Percentiles rank a stretch among this genome's conserved stretches.
Evolutionary conservation across 2,329 filamentous ascomycete species (phyloP).

Genomic region (Cladosporium sp.): DNA sequence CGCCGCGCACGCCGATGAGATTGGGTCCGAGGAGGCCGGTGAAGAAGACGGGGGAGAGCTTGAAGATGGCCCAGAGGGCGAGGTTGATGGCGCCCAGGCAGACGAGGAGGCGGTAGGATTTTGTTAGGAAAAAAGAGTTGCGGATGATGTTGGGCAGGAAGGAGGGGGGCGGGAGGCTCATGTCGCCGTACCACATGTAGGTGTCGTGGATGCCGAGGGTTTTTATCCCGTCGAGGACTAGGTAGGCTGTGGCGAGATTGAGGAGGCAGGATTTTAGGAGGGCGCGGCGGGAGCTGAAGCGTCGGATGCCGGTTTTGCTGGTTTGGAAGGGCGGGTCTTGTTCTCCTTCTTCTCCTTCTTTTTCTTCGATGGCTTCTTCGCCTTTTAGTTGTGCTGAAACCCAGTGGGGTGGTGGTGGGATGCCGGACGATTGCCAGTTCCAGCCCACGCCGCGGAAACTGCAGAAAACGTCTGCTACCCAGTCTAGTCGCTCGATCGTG

Average conservation of each 20-base stretch:
- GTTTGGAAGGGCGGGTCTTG: too few species aligned
- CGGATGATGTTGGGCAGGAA: constrained; percentile 41
- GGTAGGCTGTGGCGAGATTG: constrained; percentile 53
- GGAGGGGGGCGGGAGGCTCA: constrained; percentile 35
- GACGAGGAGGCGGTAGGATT: constrained; percentile 53
- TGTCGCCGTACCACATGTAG: constrained; percentile 49
- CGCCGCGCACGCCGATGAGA: constrained; percentile 55
- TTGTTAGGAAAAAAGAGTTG: constrained; percentile 45
- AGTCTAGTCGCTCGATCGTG: constrained; percentile 52
- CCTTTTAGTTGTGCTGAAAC: constrained; percentile 35
- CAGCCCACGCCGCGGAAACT: constrained; percentile 58
- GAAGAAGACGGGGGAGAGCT: constrained; percentile 57
- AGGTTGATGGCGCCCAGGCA: constrained; percentile 53
- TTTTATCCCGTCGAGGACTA: constrained; percentile 66
- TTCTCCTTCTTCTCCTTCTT: constrained; percentile 13
- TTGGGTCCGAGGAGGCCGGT: constrained; percentile 54
- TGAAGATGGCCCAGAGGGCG: constrained; percentile 59
- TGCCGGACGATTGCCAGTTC: constrained; percentile 51
- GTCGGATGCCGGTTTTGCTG: constrained; percentile 33
- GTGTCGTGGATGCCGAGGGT: constrained; percentile 68
- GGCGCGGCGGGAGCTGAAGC: constrained; percentile 30
- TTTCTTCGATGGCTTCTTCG: constrained; percentile 21
- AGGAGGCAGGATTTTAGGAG: constrained; percentile 33
- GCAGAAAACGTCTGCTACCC: constrained; percentile 52
- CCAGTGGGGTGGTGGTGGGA: constrained; percentile 40